Conservation (phyloP, 2,329 filamentous ascomycete genomes). For the Corniculantispora saksenae region DNA sequence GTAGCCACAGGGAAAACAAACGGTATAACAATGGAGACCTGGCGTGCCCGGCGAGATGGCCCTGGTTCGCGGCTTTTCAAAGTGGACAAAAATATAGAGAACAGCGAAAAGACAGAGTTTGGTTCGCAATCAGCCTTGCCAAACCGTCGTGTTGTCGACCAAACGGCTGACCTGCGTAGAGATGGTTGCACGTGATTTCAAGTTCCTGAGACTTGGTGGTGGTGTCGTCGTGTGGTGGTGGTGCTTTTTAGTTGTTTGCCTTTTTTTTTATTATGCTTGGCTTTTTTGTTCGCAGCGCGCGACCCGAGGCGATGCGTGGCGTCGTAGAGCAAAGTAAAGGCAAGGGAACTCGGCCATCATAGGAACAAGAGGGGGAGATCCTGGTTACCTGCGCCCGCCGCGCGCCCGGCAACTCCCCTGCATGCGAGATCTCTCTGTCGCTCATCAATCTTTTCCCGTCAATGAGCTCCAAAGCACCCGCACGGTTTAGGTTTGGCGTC, state of each 20-base stretch:
- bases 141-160: not conserved
- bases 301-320: too few relatives aligned
- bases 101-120: not conserved
- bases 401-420: not conserved
- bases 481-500: not conserved
- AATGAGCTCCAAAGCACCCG: not conserved
- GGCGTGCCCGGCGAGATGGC: not conserved
- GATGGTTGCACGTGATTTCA: slow-evolving; percentile 1
- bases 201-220: not conserved
- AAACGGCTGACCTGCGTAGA: not conserved
- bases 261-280: not conserved
- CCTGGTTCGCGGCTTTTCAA: not conserved
- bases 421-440: slow-evolving; percentile 13
- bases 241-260: not conserved
- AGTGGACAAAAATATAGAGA: not conserved
- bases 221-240: not conserved
- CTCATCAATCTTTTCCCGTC: not conserved
- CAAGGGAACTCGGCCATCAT: not conserved
- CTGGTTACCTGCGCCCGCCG: not conserved
- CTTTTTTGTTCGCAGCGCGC: not conserved
- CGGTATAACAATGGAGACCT: slow-evolving; percentile 7
- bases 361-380: not conserved
- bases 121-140: not conserved
- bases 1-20: not conserved
- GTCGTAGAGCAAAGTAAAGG: not conserved